phyloP scores from a whole-genome alignment of 345 rosid species.

The Cardamine resedifolia region DNA sequence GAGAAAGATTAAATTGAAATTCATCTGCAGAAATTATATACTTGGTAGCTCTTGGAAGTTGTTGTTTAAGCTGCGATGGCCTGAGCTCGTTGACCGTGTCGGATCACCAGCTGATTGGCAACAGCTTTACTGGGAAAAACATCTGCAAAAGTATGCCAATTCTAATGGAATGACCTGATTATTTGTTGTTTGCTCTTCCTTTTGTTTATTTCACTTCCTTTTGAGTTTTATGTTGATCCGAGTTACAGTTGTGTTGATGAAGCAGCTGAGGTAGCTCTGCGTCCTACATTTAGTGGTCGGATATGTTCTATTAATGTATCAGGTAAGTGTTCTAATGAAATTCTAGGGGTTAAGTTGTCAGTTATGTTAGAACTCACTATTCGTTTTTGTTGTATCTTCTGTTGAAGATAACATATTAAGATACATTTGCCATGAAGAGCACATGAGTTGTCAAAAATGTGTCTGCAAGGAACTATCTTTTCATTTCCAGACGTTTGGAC shows the following conservation, averaged over 20 bases:
- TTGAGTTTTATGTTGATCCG: constrained; percentile 28
- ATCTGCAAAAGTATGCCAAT: constrained; percentile 61
- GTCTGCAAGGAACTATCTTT: constrained; percentile 53
- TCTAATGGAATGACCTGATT: constrained; percentile 9
- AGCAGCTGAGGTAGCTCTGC: constrained; percentile 67
- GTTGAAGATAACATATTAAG: constrained; percentile 54
- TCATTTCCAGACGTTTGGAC: constrained; percentile 67
- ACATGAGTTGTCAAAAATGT: constrained; percentile 29
- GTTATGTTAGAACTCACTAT: neutral
- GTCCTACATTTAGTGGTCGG: constrained; percentile 62
- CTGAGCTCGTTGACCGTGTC: constrained; percentile 34
- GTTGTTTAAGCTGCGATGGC: constrained; percentile 72
- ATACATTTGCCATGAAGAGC: constrained; percentile 52
- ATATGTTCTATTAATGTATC: constrained; percentile 56
- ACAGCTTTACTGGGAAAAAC: constrained; percentile 77
- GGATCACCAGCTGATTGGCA: constrained; percentile 59
- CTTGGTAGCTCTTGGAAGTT: constrained; percentile 60
- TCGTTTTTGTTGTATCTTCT: constrained; percentile 16
- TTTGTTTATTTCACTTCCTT: neutral
- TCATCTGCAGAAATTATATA: constrained; percentile 43
- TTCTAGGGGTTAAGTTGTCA: neutral
- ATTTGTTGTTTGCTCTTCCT: neutral
- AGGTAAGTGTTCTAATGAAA: constrained; percentile 43
- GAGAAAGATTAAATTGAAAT: neutral
- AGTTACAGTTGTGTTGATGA: constrained; percentile 82